Conservation (phyloP, 352 stramenopile genomes). For the Halophytophthora batemanensis region DNA sequence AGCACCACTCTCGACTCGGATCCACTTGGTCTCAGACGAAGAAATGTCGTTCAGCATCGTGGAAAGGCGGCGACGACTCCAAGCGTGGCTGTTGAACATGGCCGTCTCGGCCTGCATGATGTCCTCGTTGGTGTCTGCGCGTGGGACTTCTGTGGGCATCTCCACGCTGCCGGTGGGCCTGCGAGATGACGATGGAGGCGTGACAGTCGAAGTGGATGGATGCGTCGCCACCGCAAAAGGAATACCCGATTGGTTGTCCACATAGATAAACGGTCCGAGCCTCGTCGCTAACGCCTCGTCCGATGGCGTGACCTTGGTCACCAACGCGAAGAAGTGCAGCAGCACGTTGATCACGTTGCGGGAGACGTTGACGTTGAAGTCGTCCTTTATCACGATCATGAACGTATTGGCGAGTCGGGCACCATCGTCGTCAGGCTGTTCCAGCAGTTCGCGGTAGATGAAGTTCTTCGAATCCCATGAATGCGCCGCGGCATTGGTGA, state of each 20-base stretch:
- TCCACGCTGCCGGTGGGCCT: conserved; percentile 43
- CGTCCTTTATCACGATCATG: conserved; percentile 74
- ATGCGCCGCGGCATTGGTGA: conserved; percentile 56
- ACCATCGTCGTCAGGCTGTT: conserved; percentile 46
- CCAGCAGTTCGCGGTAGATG: conserved; percentile 77
- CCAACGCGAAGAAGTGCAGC: conserved; percentile 68
- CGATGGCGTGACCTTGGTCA: conserved; percentile 55
- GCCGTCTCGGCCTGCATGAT: conserved; percentile 40
- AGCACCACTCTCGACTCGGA: conserved; percentile 59
- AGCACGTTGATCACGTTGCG: conserved; percentile 83
- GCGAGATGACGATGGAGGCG: conserved; percentile 17
- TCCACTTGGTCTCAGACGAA: conserved; percentile 64
- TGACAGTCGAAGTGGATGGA: conserved; percentile 23
- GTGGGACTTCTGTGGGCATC: conserved; percentile 49
- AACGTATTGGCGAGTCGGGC: conserved; percentile 60
- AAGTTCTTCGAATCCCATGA: conserved; percentile 82
- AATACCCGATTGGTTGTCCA: conserved; percentile 86
- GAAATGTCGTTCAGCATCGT: conserved; percentile 79
- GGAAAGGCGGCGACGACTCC: conserved; percentile 62
- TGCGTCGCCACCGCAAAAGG: conserved; percentile 76
- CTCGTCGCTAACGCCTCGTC: conserved; percentile 40
- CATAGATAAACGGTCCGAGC: conserved; percentile 81
- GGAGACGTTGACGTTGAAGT: conserved; percentile 80
- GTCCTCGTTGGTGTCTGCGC: conserved; percentile 35
- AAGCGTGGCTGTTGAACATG: conserved; percentile 51